Evolutionary conservation across 1,284 basidiomycete species (phyloP).

Genomic region (Trichosporon sp.): DNA sequence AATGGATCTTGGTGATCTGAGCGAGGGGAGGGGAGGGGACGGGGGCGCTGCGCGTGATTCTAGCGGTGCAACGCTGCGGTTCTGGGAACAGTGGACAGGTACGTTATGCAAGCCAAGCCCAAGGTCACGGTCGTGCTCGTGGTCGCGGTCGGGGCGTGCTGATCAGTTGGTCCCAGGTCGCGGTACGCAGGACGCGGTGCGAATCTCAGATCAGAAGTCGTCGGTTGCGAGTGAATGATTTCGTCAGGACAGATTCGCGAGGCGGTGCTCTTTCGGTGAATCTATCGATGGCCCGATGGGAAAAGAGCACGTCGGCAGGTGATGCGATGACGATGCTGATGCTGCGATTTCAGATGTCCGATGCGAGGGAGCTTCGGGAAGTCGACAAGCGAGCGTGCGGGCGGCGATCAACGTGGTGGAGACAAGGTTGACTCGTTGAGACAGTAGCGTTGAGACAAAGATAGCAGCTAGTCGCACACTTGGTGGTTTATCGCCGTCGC

Average conservation of each 20-base stretch:
- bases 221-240: not conserved
- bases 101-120: too few species aligned
- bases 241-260: not conserved
- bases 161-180: not conserved
- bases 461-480: not conserved
- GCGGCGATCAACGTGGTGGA: not conserved
- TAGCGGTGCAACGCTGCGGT: not conserved
- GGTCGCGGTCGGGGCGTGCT: not conserved
- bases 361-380: too few species aligned
- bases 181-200: not conserved
- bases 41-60: not conserved
- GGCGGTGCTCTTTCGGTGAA: not conserved
- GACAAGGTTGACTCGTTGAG: not conserved
- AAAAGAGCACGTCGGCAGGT: not conserved
- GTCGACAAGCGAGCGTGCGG: not conserved
- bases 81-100: not conserved
- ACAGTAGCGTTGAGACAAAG: not conserved
- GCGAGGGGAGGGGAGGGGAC: too few species aligned
- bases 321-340: not conserved
- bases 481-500: not conserved
- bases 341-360: not conserved
- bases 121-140: too few species aligned
- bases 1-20: not conserved
- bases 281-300: not conserved
- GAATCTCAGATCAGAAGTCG: not conserved